Conservation (phyloP, 208 protist species). For the Trypanosoma lewisi region DNA sequence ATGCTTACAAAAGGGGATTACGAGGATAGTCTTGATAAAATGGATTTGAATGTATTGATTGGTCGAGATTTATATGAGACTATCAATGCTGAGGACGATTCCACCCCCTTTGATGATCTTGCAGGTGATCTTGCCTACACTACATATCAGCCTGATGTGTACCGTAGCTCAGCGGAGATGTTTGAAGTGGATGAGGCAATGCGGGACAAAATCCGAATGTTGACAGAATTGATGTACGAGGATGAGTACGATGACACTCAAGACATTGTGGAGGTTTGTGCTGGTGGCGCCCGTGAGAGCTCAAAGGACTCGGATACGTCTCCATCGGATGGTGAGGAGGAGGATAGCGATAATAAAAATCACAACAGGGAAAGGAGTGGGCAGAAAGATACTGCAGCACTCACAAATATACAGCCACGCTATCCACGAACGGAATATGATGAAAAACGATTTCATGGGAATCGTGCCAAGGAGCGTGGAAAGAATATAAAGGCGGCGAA, state of each 20-base stretch:
- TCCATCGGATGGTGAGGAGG: not conserved
- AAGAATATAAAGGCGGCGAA: slow-evolving; percentile 45
- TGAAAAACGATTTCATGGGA: slow-evolving; percentile 69
- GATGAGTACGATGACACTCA: slow-evolving; percentile 84
- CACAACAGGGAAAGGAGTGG: slow-evolving; percentile 11
- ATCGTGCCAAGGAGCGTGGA: slow-evolving; percentile 44
- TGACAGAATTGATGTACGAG: slow-evolving; percentile 88
- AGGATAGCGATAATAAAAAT: slow-evolving; percentile 1
- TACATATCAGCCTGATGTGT: slow-evolving; percentile 18
- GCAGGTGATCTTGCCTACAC: not conserved
- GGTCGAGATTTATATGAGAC: slow-evolving; percentile 24
- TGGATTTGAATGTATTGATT: slow-evolving; percentile 28
- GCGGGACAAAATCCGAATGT: slow-evolving; percentile 77
- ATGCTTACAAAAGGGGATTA: slow-evolving; percentile 43
- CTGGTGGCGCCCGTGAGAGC: slow-evolving; percentile 12
- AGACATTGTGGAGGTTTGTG: slow-evolving; percentile 16
- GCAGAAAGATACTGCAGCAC: not conserved
- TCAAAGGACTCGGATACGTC: slow-evolving; percentile 11
- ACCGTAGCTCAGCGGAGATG: slow-evolving; percentile 32
- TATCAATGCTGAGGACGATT: slow-evolving; percentile 19
- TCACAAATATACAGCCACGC: not conserved
- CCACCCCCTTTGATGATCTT: slow-evolving; percentile 22
- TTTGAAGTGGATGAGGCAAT: slow-evolving; percentile 78
- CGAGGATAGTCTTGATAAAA: slow-evolving; percentile 27
- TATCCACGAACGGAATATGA: slow-evolving; percentile 63